phyloP scores from a whole-genome alignment of 495 filamentous ascomycete genomes.

The Bryoglossum gracile region DNA sequence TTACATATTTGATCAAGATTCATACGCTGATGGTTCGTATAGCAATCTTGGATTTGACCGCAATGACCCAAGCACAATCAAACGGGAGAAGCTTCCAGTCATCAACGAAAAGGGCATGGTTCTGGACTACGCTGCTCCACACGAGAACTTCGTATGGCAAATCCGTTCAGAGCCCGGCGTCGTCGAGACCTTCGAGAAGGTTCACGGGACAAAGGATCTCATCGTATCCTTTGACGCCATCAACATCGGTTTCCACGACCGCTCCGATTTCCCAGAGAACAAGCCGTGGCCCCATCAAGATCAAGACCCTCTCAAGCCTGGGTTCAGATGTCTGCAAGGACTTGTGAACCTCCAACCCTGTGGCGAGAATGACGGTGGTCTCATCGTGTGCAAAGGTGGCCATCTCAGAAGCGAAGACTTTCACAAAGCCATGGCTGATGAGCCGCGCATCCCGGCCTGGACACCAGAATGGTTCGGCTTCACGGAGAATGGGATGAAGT shows the following conservation, averaged over 20 bases:
- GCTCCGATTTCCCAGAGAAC: conserved; percentile 31
- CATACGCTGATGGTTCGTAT: too few species aligned
- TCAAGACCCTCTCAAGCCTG: conserved; percentile 35
- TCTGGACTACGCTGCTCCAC: conserved; percentile 33
- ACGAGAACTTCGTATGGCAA: conserved; percentile 39
- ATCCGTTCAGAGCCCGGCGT: conserved; percentile 37
- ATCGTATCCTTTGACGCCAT: conserved; percentile 41
- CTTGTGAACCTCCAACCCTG: conserved; percentile 38
- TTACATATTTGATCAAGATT: too few species aligned
- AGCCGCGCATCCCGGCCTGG: conserved; percentile 31
- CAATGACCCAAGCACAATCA: conserved; percentile 32
- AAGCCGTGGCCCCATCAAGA: conserved; percentile 43
- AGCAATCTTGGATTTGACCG: conserved; percentile 35
- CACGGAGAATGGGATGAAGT: conserved; percentile 33
- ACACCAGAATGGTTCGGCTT: conserved; percentile 36
- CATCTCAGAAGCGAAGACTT: conserved; percentile 32
- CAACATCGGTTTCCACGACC: conserved; percentile 36
- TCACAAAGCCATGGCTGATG: conserved; percentile 30
- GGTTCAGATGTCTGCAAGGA: conserved; percentile 42
- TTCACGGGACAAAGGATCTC: conserved; percentile 35
- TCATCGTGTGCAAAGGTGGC: conserved; percentile 32
- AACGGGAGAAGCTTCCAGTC: conserved; percentile 31
- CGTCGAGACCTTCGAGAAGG: conserved; percentile 33
- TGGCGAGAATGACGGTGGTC: conserved; percentile 38
- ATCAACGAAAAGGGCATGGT: conserved; percentile 39